Percentiles rank a stretch among this genome's conserved stretches.
These are phyloP conservation scores for Alternaria ethzedia DNA, from an alignment of 2,329 filamentous ascomycete genomes.

Conservation along the genomic window DNA sequence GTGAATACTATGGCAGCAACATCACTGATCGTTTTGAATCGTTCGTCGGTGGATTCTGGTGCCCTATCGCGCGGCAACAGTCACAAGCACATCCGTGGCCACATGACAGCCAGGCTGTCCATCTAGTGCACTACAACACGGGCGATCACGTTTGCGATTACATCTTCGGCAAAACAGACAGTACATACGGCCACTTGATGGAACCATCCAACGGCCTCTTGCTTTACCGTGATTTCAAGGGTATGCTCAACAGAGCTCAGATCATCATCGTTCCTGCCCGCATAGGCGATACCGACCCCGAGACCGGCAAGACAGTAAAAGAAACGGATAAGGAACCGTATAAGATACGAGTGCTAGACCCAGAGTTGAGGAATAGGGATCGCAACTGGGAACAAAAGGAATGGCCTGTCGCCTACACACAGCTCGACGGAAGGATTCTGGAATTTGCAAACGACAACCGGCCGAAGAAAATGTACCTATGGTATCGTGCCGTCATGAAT, in stretches of 20 bases:
- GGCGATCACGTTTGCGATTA: neutral
- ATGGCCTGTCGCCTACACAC: too few species aligned
- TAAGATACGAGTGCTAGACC: neutral
- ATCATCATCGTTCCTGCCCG: neutral
- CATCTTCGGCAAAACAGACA: neutral
- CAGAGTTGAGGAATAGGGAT: too few species aligned
- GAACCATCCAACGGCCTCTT: neutral
- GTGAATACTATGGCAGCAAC: neutral
- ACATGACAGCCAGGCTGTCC: too few species aligned
- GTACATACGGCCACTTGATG: neutral
- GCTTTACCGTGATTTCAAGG: too few species aligned
- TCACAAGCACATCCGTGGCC: too few species aligned
- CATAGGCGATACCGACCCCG: neutral
- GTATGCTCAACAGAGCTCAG: neutral
- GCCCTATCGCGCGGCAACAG: too few species aligned
- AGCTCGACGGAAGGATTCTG: neutral
- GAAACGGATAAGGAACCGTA: neutral
- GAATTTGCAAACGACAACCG: neutral
- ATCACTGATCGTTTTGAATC: too few species aligned
- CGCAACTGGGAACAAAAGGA: too few species aligned
- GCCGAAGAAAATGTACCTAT: neutral
- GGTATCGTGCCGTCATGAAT: neutral
- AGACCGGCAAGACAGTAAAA: neutral
- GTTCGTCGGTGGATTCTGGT: too few species aligned
- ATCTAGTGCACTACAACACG: neutral